Evolutionary conservation across 192 early-diverging fungal genomes (phyloP).

Genomic region (Coemansia sp.): DNA sequence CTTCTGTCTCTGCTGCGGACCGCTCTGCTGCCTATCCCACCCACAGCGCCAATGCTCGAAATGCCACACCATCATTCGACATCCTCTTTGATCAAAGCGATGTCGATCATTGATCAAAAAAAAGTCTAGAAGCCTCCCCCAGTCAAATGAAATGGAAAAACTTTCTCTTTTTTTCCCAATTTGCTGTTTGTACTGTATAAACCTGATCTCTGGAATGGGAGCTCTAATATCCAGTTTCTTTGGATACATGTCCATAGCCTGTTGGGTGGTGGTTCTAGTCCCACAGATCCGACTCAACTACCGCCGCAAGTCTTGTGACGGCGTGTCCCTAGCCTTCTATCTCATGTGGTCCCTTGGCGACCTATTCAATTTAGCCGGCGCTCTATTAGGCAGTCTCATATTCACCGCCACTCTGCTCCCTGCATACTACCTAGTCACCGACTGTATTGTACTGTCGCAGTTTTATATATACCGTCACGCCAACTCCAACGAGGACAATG

Average conservation of each 20-base stretch:
- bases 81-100: conserved; percentile 9
- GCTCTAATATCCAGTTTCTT: conserved; percentile 21
- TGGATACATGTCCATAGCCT: conserved; percentile 68
- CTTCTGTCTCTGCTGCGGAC: conserved; percentile 31
- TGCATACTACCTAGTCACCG: conserved; percentile 69
- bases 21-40: conserved; percentile 27
- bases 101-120: neutral
- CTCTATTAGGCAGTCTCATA: conserved; percentile 63
- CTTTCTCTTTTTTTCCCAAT: neutral
- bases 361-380: conserved; percentile 67
- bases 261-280: conserved; percentile 77
- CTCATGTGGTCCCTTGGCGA: conserved; percentile 79
- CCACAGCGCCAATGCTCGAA: conserved; percentile 26
- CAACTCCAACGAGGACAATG: neutral
- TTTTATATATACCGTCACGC: conserved; percentile 57
- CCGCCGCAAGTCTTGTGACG: conserved; percentile 69
- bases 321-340: conserved; percentile 69
- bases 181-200: neutral
- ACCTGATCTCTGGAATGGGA: neutral
- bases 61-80: conserved; percentile 23
- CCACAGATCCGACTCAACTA: conserved; percentile 79
- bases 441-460: conserved; percentile 65
- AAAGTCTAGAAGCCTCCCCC: neutral
- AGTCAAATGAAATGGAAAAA: neutral
- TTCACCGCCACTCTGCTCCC: conserved; percentile 67